Base-by-base conservation (phyloP, 2,329 filamentous ascomycete species). In the Davidsoniella virescens region DNA sequence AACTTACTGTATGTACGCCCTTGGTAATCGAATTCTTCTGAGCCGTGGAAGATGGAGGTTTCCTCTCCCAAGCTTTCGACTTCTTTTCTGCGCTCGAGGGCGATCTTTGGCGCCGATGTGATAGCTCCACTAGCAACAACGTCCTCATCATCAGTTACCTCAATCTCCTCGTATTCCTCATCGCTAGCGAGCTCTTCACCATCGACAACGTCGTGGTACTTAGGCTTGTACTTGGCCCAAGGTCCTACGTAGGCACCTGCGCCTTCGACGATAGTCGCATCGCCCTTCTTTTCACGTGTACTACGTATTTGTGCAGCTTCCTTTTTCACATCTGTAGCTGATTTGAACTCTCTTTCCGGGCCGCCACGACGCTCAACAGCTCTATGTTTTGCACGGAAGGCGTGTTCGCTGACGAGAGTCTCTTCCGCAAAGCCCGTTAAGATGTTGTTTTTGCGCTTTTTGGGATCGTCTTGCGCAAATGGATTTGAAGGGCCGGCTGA, bases 211-310 rank as follows among this genome's bases (percentile, higher is more conserved):
- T 87, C 82, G 58, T 84, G 82, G 56, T 88, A 79, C 46, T 80
- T 70, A 55, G 79, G 72, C 58, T 73, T 73, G 61, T 93, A 94
- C 62, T 75, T 80, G 7, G 92, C 93, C 93, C 93, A 98, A 0
- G 92, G 93, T 0, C 93, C 93, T 37, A 94, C 75, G 64, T 98
- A 98, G 43, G 87, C 82, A 49, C 82, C 82, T 6, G 87, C 80
- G 0, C 92, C 92, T 59, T 94, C 88, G 0, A 88, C 82, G 38
- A 95, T 73, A 16, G 80, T 78, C 40, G 87, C 78, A 61, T 90
- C 80, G 44, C 92, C 92, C 61, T 92, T 95, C 57, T 70, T 78
- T 64, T 96, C 87, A 54, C 92, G 74, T 57, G 81, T 84, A n/a
- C 80, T 71, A 44, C 82, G 72, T 63, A 87, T 68, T 52, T 70